These are phyloP conservation scores for Akanthomyces uredinophilus DNA, from an alignment of 2,329 filamentous ascomycete species.

Conservation along the genomic window DNA sequence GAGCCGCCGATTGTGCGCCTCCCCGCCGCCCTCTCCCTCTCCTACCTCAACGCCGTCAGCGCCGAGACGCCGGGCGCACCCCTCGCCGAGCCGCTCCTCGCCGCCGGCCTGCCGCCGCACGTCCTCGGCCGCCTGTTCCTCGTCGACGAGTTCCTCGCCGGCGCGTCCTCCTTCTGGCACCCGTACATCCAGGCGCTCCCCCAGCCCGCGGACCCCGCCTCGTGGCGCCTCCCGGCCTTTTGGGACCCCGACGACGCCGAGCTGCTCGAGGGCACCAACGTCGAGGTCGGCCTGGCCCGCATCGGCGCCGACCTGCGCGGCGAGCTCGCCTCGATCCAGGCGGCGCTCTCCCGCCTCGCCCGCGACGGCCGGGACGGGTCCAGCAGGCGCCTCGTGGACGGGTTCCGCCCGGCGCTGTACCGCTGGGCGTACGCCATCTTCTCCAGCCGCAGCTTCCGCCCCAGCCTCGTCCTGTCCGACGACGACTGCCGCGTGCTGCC, in stretches of 20 bases:
- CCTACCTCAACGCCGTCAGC: slow-evolving; percentile 51
- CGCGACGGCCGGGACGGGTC: slow-evolving; percentile 15
- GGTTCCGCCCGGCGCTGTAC: slow-evolving; percentile 48
- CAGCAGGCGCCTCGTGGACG: slow-evolving; percentile 24
- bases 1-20: slow-evolving; percentile 44
- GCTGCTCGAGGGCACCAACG: slow-evolving; percentile 50
- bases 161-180: slow-evolving; percentile 57
- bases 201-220: slow-evolving; percentile 43
- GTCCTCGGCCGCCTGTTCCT: slow-evolving; percentile 64
- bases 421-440: slow-evolving; percentile 62
- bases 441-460: slow-evolving; percentile 59
- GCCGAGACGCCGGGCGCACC: slow-evolving; percentile 52
- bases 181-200: slow-evolving; percentile 64
- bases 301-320: slow-evolving; percentile 41
- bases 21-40: slow-evolving; percentile 49
- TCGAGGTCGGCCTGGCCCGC: slow-evolving; percentile 43
- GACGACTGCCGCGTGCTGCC: slow-evolving; percentile 61
- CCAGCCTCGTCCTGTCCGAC: slow-evolving; percentile 65
- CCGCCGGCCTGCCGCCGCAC: slow-evolving; percentile 49
- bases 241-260: slow-evolving; percentile 58
- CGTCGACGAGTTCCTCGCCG: slow-evolving; percentile 60
- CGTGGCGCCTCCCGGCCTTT: slow-evolving; percentile 30
- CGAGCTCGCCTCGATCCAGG: slow-evolving; percentile 42
- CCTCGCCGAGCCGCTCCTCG: slow-evolving; percentile 63
- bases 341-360: slow-evolving; percentile 26